Conservation (phyloP, 2,329 filamentous ascomycete genomes). For the Colletotrichum australisinense region DNA sequence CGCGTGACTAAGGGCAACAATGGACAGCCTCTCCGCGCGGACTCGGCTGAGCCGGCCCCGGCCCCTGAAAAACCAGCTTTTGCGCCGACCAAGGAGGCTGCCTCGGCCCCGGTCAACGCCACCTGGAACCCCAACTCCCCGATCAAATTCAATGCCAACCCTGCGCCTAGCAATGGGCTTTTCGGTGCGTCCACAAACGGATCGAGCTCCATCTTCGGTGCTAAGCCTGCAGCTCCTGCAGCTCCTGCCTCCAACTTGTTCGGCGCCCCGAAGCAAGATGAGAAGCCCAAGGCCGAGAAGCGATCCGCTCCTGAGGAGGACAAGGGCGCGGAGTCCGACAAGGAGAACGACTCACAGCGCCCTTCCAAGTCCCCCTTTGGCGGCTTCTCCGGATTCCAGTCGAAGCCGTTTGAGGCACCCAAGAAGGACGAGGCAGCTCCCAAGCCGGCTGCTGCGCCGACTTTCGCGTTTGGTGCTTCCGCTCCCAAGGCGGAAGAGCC, state of each 20-base stretch:
- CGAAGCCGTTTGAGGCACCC: constrained; percentile 44
- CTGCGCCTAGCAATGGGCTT: constrained; percentile 36
- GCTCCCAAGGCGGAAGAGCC: constrained; percentile 31
- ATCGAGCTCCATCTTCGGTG: constrained; percentile 48
- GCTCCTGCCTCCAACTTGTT: constrained; percentile 49
- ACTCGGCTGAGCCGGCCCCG: constrained; percentile 40
- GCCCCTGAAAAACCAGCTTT: constrained; percentile 48
- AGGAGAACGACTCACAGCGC: constrained; percentile 54
- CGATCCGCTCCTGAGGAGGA: constrained; percentile 37
- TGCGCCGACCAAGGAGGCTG: constrained; percentile 49
- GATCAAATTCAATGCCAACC: constrained; percentile 63
- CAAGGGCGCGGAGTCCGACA: constrained; percentile 55
- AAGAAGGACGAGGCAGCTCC: constrained; percentile 27
- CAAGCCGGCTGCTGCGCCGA: constrained; percentile 26
- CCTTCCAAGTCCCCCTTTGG: constrained; percentile 44
- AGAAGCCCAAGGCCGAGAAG: constrained; percentile 40
- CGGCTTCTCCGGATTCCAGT: constrained; percentile 45
- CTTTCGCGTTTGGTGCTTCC: constrained; percentile 34
- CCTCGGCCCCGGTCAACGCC: constrained; percentile 49
- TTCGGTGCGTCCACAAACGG: constrained; percentile 41
- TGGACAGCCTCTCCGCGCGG: constrained; percentile 60
- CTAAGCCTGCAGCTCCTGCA: constrained; percentile 46
- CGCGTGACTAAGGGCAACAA: constrained; percentile 62
- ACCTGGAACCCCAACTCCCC: constrained; percentile 62
- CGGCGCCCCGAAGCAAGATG: constrained; percentile 47